Base-by-base conservation (phyloP, 2,329 filamentous ascomycete genomes). In the Ascochyta lentis region DNA sequence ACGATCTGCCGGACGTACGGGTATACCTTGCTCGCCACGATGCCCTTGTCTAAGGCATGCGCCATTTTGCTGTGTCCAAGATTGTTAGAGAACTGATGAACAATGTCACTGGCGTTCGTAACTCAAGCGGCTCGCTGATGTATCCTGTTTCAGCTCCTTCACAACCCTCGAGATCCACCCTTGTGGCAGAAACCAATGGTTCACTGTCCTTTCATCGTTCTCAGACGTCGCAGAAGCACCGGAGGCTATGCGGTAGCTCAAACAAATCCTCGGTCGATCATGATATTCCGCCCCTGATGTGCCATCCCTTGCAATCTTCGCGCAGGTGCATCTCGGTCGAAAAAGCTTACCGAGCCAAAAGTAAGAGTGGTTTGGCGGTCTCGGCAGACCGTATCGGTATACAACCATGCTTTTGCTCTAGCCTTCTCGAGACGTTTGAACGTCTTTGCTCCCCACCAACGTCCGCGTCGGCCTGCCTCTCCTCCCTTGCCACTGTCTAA, bases 401-500 rank as follows among this genome's bases (percentile, higher is more conserved):
- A 63, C 50, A 37, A 33, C 52, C 49, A 47, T 51, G 54, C 58
- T 64, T 49, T 66, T 54, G 56, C 56, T 62, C 64, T 54, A 60
- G 55, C 59, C 57, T 56, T 59, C 47, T 63, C 54, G 37, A 54
- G 54, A 52, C 54, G 54, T 54, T 56, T 31, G 24, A 26, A 37
- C 56, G 61, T 54, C 59, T 59, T 52, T 49, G 69, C 56, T 63
- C 59, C 38, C 49, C 54, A 64, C 52, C 62, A 71, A 71, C 67
- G 65, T 68, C 65, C 70, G 69, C 65, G 60, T 70, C 64, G 59
- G 49, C 65, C 61, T 68, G 63, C 67, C 66, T 54, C 56, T 40
- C 29, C 26, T 52, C 46, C 63, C 63, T 54, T 65, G 64, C 66
- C 59, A 55, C 26, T 44, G 47, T 61, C 45, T 35, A 49, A 59